These are phyloP conservation scores for Penicillium sp. DNA, from an alignment of 2,329 filamentous ascomycete genomes.

Conservation along the genomic window DNA sequence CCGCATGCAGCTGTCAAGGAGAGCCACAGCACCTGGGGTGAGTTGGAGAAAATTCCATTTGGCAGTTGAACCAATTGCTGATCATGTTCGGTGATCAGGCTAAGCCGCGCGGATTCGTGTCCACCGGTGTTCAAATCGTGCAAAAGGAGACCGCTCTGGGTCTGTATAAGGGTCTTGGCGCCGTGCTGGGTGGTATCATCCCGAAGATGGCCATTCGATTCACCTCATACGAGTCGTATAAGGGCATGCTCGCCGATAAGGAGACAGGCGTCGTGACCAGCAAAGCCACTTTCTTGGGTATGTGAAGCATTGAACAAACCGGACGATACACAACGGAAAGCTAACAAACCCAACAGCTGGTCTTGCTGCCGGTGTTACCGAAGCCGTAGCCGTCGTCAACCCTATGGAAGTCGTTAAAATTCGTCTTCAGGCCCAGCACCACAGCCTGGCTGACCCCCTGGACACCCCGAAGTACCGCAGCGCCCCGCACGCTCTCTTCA, in stretches of 20 bases:
- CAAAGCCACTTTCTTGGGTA: slow-evolving; percentile 68
- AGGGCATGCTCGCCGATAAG: slow-evolving; percentile 71
- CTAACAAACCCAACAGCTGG: slow-evolving; percentile 58
- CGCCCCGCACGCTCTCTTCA: slow-evolving; percentile 78
- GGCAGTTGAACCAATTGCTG: slow-evolving; percentile 4
- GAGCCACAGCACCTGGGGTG: slow-evolving; percentile 76
- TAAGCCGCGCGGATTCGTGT: slow-evolving; percentile 81
- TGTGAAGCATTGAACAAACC: slow-evolving; percentile 22
- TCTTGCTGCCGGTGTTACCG: slow-evolving; percentile 87
- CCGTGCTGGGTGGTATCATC: slow-evolving; percentile 91
- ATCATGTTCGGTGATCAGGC: slow-evolving; percentile 37
- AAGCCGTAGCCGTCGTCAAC: slow-evolving; percentile 93
- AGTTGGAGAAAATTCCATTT: slow-evolving; percentile 27
- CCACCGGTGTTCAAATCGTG: slow-evolving; percentile 82
- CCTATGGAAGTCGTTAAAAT: slow-evolving; percentile 99
- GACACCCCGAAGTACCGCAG: slow-evolving; percentile 97
- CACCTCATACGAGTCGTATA: slow-evolving; percentile 95
- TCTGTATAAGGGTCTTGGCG: slow-evolving; percentile 96
- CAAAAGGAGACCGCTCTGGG: slow-evolving; percentile 86
- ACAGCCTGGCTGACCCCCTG: slow-evolving; percentile 94
- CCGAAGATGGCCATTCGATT: slow-evolving; percentile 99
- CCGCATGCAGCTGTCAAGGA: slow-evolving; percentile 93
- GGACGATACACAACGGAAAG: background rate
- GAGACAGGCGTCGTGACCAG: slow-evolving; percentile 66
- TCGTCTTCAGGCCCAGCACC: slow-evolving; percentile 93